Conservation (phyloP, 2,329 filamentous ascomycete species). For the Neofusicoccum sp. region DNA sequence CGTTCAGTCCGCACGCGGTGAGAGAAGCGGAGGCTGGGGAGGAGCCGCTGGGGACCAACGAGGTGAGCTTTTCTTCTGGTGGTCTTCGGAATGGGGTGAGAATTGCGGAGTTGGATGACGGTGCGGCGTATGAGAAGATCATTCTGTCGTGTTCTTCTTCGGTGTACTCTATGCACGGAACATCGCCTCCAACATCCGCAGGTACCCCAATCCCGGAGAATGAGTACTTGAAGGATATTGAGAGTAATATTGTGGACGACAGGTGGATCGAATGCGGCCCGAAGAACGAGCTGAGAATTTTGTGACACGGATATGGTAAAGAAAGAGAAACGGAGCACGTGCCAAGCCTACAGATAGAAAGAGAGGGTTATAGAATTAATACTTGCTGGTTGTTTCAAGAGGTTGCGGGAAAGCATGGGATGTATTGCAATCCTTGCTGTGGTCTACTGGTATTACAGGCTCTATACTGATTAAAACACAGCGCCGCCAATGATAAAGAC, state of each 20-base stretch:
- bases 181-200: background rate
- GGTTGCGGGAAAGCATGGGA: too few relatives aligned
- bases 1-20: background rate
- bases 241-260: conserved; percentile 5
- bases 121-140: background rate
- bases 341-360: background rate
- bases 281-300: background rate
- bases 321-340: background rate
- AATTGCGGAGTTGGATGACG: too few relatives aligned
- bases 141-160: background rate
- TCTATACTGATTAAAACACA: conserved; percentile 55
- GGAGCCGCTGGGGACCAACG: background rate
- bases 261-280: conserved; percentile 3
- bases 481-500: conserved; percentile 98
- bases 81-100: too few relatives aligned
- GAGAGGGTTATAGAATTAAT: background rate
- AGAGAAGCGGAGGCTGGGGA: background rate
- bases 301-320: background rate
- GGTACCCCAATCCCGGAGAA: background rate
- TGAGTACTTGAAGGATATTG: conserved; percentile 9
- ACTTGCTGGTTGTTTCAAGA: background rate
- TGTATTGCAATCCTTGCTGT: background rate
- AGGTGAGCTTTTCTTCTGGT: background rate
- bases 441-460: background rate
- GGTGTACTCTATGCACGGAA: background rate